phyloP scores from a whole-genome alignment of 2,329 filamentous ascomycete genomes.

The Immersiporthe knoxdaviesiana region DNA sequence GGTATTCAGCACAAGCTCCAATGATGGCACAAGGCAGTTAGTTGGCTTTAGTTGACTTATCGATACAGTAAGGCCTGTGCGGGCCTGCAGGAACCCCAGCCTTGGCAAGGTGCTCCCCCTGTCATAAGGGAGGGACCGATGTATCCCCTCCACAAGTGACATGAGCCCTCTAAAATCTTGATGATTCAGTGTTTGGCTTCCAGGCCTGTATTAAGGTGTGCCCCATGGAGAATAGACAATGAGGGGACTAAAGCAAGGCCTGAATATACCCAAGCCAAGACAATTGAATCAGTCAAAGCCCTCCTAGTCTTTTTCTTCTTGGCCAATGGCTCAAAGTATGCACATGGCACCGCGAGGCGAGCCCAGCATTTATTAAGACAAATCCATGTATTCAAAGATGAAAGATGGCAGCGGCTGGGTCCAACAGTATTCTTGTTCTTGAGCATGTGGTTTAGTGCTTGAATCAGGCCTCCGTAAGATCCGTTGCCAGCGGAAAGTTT shows the following conservation, averaged over 20 bases:
- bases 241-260: background rate
- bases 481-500: background rate
- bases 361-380: background rate
- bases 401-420: background rate
- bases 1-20: background rate
- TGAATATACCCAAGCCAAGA: constrained; percentile 1
- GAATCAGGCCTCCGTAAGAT: background rate
- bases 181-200: background rate
- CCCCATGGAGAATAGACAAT: constrained; percentile 5
- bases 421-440: background rate
- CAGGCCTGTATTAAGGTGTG: constrained; percentile 12
- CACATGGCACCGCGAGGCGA: background rate
- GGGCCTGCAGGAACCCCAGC: background rate
- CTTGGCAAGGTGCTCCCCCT: background rate
- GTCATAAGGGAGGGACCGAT: background rate
- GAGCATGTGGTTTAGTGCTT: background rate
- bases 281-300: background rate
- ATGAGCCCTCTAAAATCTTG: background rate
- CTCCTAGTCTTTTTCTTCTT: background rate
- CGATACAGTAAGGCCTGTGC: constrained; percentile 8
- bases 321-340: background rate
- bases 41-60: no score
- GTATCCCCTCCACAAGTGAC: background rate
- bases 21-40: constrained; percentile 8
- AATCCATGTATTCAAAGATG: background rate